Percentiles rank a stretch among this genome's conserved stretches.
These are phyloP conservation scores for Globisporangium parvum DNA, from an alignment of 352 stramenopile genomes.

Conservation along the genomic window DNA sequence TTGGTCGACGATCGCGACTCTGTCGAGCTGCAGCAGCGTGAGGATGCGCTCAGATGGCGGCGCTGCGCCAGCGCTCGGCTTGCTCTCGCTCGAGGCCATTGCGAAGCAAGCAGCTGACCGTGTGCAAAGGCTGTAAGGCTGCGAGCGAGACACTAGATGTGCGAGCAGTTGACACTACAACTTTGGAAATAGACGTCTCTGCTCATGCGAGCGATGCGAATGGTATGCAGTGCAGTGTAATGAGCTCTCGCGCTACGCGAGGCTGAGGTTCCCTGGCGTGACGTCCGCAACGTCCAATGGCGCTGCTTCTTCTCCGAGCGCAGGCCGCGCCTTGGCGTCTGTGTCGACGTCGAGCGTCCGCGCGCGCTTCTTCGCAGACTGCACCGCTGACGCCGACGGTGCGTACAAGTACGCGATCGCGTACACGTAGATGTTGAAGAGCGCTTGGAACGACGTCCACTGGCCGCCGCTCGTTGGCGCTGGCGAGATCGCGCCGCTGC, in stretches of 20 bases:
- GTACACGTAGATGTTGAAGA: conserved; percentile 64
- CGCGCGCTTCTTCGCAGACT: conserved; percentile 19
- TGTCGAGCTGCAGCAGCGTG: conserved; percentile 30
- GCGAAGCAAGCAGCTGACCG: too few species aligned
- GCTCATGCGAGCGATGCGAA: too few species aligned
- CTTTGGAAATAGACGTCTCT: too few species aligned
- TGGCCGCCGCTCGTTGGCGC: conserved; percentile 34
- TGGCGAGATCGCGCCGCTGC: conserved; percentile 34
- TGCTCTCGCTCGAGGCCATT: too few species aligned
- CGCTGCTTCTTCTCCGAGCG: conserved; percentile 6
- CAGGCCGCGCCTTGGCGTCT: conserved; percentile 21
- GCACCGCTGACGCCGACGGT: conserved; percentile 33
- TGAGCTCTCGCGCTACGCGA: too few species aligned
- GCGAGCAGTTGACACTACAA: too few species aligned
- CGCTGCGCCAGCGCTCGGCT: too few species aligned
- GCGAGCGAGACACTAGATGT: too few species aligned
- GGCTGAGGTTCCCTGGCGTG: neutral
- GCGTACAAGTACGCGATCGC: conserved; percentile 51
- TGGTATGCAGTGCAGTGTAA: too few species aligned
- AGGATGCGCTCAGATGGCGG: conserved; percentile 25
- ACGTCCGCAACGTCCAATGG: conserved; percentile 7
- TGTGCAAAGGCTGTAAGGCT: too few species aligned
- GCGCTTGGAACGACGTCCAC: conserved; percentile 41
- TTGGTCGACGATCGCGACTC: conserved; percentile 26
- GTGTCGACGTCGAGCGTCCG: conserved; percentile 7